phyloP scores from a whole-genome alignment of 257 asterid species.

The Fraxinus americana region DNA sequence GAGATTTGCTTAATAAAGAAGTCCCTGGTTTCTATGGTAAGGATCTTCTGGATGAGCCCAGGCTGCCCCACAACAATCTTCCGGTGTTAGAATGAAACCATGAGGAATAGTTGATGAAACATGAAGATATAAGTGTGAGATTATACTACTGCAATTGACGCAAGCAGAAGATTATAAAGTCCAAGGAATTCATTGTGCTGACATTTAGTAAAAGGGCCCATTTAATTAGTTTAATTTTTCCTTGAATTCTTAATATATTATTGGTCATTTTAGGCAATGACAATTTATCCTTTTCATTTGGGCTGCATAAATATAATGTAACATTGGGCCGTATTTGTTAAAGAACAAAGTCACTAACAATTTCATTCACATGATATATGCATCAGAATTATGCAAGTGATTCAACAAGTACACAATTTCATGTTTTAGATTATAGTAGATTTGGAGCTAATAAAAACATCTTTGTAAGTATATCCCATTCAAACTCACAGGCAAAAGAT shows the following conservation, averaged over 20 bases:
- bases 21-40: neutral
- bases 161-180: neutral
- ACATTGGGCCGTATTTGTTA: neutral
- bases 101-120: neutral
- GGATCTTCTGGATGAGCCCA: neutral
- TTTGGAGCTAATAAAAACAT: neutral
- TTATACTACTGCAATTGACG: neutral
- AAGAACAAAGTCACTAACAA: neutral
- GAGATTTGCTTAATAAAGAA: neutral
- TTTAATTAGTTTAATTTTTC: neutral
- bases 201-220: neutral
- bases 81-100: neutral
- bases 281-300: neutral
- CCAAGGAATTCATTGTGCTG: neutral
- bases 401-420: neutral
- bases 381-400: neutral
- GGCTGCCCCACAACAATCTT: neutral
- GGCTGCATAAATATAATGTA: neutral
- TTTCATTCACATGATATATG: neutral
- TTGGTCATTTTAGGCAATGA: too few species aligned
- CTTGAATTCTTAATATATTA: neutral
- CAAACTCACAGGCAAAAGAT: neutral
- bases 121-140: neutral
- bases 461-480: neutral
- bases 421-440: neutral